These are phyloP conservation scores for Clohesyomyces aquaticus DNA, from an alignment of 495 filamentous ascomycete genomes.

Conservation along the genomic window DNA sequence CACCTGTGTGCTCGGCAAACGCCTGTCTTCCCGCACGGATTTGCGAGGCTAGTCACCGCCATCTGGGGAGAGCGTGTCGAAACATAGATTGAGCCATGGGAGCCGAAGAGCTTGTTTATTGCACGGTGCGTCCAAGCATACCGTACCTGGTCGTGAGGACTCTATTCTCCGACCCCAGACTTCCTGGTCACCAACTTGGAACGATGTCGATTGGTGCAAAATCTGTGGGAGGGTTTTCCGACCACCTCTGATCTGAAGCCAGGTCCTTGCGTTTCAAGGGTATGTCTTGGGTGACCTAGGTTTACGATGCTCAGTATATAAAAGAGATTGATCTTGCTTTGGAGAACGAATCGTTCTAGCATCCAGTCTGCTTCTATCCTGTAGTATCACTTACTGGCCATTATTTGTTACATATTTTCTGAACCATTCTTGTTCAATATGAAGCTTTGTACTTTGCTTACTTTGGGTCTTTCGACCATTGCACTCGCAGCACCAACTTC, in stretches of 20 bases:
- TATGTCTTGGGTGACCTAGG: background rate
- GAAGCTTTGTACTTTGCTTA: constrained; percentile 37
- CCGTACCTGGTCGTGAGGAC: background rate
- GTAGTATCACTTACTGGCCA: background rate
- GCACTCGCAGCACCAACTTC: constrained; percentile 35
- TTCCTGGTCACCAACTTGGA: background rate
- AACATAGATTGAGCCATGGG: background rate
- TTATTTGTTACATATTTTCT: constrained; percentile 8
- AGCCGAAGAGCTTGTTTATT: constrained; percentile 1
- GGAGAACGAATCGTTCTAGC: background rate
- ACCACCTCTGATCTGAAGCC: background rate
- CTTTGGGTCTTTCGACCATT: constrained; percentile 32
- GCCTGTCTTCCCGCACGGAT: background rate
- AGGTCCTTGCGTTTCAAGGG: constrained; percentile 6
- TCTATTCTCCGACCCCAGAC: background rate
- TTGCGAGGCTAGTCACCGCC: background rate
- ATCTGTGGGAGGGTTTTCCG: constrained; percentile 1
- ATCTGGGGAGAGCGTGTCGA: background rate
- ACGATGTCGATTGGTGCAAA: constrained; percentile 14
- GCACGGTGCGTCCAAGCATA: too few species aligned
- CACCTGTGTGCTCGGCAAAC: background rate
- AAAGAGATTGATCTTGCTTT: background rate
- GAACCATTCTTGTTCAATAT: constrained; percentile 20
- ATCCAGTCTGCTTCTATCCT: constrained; percentile 7
- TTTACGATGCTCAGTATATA: background rate